Evolutionary conservation across 2,329 filamentous ascomycete genomes (phyloP).

Genomic region (Aspergillus flavus): DNA sequence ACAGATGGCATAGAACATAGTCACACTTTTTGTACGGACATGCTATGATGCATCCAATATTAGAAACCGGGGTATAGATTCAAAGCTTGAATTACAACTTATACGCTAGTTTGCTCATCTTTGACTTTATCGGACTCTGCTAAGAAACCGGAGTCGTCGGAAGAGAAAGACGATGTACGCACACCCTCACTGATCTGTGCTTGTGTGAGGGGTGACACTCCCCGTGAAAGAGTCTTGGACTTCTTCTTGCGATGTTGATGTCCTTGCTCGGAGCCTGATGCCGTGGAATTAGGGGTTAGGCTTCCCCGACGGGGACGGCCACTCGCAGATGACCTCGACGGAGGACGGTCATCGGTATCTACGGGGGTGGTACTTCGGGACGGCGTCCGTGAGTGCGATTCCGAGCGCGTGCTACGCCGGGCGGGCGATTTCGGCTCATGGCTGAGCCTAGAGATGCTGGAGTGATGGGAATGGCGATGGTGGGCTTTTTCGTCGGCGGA

Average conservation of each 20-base stretch:
- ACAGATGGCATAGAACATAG: conserved; percentile 12
- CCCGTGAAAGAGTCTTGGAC: conserved; percentile 32
- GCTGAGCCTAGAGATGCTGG: conserved; percentile 29
- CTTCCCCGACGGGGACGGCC: conserved; percentile 40
- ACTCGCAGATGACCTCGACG: conserved; percentile 33
- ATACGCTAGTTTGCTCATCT: conserved; percentile 12
- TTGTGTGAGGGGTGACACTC: conserved; percentile 40
- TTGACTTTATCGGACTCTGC: conserved; percentile 28
- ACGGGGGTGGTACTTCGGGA: conserved; percentile 46
- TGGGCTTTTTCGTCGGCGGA: conserved; percentile 34
- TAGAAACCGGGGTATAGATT: conserved; percentile 10
- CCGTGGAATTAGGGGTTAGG: conserved; percentile 29
- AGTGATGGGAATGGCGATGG: conserved; percentile 32
- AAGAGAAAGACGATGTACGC: conserved; percentile 36
- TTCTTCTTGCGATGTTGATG: conserved; percentile 37
- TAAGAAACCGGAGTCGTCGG: conserved; percentile 35
- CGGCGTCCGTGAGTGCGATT: conserved; percentile 45
- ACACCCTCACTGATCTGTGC: conserved; percentile 41
- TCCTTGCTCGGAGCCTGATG: conserved; percentile 31
- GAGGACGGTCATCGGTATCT: conserved; percentile 41
- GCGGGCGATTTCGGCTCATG: conserved; percentile 33
- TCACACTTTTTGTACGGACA: conserved; percentile 2
- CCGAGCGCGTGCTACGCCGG: conserved; percentile 39
- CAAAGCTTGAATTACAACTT: not conserved
- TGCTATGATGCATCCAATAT: conserved; percentile 8